These are phyloP conservation scores for Saccharomycopsis fodiens DNA, from an alignment of 805 yeast genomes.

Conservation along the genomic window DNA sequence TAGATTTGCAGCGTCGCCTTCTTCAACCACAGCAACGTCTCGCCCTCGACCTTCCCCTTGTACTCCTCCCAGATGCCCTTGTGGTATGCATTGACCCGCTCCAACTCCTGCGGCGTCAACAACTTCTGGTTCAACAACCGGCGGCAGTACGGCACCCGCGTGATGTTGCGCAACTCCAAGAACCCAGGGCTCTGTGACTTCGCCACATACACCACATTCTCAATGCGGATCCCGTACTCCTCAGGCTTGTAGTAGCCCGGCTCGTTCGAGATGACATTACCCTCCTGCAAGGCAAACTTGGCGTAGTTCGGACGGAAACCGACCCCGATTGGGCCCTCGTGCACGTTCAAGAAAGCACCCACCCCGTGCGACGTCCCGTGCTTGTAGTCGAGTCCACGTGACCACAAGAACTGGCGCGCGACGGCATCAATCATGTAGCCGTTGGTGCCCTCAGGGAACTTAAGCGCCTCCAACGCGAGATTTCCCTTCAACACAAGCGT, in stretches of 20 bases:
- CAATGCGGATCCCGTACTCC: constrained; percentile 85
- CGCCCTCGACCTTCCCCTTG: constrained; percentile 43
- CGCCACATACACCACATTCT: constrained; percentile 66
- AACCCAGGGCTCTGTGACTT: constrained; percentile 38
- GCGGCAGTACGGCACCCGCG: constrained; percentile 78
- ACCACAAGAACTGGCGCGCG: constrained; percentile 80
- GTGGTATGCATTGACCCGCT: constrained; percentile 68
- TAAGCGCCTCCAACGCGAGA: constrained; percentile 71
- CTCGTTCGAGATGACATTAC: constrained; percentile 81
- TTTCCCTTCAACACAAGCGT: constrained; percentile 90
- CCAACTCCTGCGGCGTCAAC: constrained; percentile 52
- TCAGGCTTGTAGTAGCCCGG: constrained; percentile 93
- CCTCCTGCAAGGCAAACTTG: constrained; percentile 48
- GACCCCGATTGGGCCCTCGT: constrained; percentile 89
- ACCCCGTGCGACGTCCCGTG: constrained; percentile 99
- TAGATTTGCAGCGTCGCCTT: no score
- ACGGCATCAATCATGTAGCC: constrained; percentile 73
- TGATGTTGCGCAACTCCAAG: constrained; percentile 73
- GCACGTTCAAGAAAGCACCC: constrained; percentile 87
- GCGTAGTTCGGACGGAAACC: constrained; percentile 43
- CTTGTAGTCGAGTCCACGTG: constrained; percentile 73
- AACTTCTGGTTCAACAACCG: constrained; percentile 57
- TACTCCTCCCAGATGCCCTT: constrained; percentile 44
- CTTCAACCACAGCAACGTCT: constrained; percentile 63
- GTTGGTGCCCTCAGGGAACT: constrained; percentile 68